Evolutionary conservation across 1,284 basidiomycete genomes (phyloP).

Genomic region (Leccinum huronense): DNA sequence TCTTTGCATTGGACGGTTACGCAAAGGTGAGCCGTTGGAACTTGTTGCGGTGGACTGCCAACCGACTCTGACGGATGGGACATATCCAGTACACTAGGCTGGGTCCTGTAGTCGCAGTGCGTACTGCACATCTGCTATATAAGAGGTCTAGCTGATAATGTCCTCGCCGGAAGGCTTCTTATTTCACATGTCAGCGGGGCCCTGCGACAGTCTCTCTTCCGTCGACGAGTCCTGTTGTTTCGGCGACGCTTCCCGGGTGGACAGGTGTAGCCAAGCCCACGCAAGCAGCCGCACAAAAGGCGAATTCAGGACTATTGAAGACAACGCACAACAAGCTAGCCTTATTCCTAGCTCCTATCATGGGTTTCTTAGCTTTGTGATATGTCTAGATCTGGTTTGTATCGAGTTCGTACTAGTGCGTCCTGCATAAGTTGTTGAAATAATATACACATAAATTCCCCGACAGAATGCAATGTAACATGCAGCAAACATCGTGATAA

Average conservation of each 20-base stretch:
- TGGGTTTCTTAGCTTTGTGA: slow-evolving; percentile 32
- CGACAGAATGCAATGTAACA: slow-evolving; percentile 16
- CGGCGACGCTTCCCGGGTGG: slow-evolving; percentile 51
- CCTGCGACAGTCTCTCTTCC: slow-evolving; percentile 51
- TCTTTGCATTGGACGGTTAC: slow-evolving; percentile 55
- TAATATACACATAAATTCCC: slow-evolving; percentile 24
- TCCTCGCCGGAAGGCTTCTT: slow-evolving; percentile 50
- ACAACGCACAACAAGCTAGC: slow-evolving; percentile 26
- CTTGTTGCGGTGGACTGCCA: slow-evolving; percentile 7
- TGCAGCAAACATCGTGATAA: slow-evolving; percentile 14
- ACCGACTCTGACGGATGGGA: not conserved
- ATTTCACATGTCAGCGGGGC: slow-evolving; percentile 75
- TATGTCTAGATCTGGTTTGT: slow-evolving; percentile 1
- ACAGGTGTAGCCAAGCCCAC: slow-evolving; percentile 9
- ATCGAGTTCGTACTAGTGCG: not conserved
- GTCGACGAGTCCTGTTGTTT: slow-evolving; percentile 61
- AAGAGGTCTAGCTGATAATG: slow-evolving; percentile 2
- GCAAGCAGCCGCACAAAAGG: slow-evolving; percentile 18
- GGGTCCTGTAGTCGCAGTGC: slow-evolving; percentile 57
- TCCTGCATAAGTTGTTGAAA: slow-evolving; percentile 10
- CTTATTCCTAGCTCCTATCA: slow-evolving; percentile 29
- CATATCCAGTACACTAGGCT: slow-evolving; percentile 48
- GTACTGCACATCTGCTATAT: slow-evolving; percentile 19
- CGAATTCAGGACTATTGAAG: slow-evolving; percentile 23
- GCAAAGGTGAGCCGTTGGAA: slow-evolving; percentile 39